Evolutionary conservation across 768 basidiomycete species (phyloP), one percentile per base, ranked within the genome.

Genomic region (Lepiota venenata): DNA sequence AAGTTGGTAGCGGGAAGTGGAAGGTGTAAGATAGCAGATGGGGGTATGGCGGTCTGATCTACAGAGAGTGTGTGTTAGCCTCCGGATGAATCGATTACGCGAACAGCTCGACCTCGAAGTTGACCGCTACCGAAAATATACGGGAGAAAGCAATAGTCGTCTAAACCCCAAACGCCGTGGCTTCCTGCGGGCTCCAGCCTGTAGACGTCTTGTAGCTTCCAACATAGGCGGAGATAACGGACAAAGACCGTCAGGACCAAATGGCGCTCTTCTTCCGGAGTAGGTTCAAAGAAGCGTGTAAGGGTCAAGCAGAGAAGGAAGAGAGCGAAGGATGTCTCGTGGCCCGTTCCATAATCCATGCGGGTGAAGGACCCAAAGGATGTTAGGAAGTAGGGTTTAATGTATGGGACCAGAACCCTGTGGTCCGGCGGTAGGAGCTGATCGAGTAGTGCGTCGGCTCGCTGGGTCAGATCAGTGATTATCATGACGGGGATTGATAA

Each of bases 141-240:
- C 2, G 88, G 85, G 41, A 98, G 77, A 70, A 96, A 95, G 48
- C 77, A 80, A 50, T 88, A 96, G 66, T 97, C 95, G 63, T 98
- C 95, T 36, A 98, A 72, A 1, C 95, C 97, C 97, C 96, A 99
- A 0, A 98, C 96, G 3, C 97, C 97, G 65, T 98, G 95, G 58
- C 91, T 95, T 7, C 97, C 97, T 2, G 97, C 97, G 4, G 95
- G 94, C 69, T 98, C 96, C 9, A 99, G 83, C 46, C 77, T 83
- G 67, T 98, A 99, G 29, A 82, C 80, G 58, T 93, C 90, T 66
- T 98, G 94, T 14, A 98, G 76, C 53, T 78, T 80, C 83, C 91
- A 94, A 58, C 88, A 90, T 32, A 98, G 76, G 32, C 78, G 76
- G 40, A 94, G 71, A 66, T 99, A 99, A 41, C 88, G 82, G 22